A percentile compares a stretch with the other conserved stretches of the same genome.
Evolutionary conservation across 2,329 filamentous ascomycete species (phyloP).

Genomic region (Nigrograna mackinnonii): DNA sequence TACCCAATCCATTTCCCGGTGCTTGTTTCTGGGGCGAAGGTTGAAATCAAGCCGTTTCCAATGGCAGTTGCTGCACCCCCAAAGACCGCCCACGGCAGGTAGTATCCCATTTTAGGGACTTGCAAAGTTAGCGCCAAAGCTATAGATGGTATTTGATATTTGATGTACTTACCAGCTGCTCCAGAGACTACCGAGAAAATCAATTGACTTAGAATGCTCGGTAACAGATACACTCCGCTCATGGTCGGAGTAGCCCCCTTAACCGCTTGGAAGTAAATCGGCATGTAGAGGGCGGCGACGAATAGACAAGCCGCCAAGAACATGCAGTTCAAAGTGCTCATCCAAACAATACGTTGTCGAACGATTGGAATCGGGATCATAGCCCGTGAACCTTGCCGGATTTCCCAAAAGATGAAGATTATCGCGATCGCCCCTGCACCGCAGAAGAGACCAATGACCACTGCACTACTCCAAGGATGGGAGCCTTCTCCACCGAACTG

Average conservation of each 20-base stretch:
- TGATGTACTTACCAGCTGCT: background rate
- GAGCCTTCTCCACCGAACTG: constrained; percentile 41
- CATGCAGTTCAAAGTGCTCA: background rate
- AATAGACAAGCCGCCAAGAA: background rate
- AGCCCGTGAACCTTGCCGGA: constrained; percentile 36
- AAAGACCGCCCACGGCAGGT: constrained; percentile 11
- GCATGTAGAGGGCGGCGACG: background rate
- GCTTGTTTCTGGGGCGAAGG: constrained; percentile 27
- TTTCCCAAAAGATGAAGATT: constrained; percentile 41
- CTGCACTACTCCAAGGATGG: constrained; percentile 46
- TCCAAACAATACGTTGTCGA: background rate
- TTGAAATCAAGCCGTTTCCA: constrained; percentile 40
- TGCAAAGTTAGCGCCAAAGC: no score
- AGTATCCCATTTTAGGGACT: constrained; percentile 2
- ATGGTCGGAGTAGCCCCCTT: background rate
- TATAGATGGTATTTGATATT: no score
- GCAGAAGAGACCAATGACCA: constrained; percentile 40
- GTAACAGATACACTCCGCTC: constrained; percentile 1
- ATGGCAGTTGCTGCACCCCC: constrained; percentile 31
- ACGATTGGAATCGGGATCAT: constrained; percentile 20
- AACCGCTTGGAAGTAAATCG: constrained; percentile 7
- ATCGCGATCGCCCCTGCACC: constrained; percentile 34
- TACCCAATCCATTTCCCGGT: constrained; percentile 18
- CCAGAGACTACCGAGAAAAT: background rate
- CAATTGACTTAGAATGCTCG: background rate